Conservation (phyloP, 306 rosid genomes). For the Quercus dentata region DNA sequence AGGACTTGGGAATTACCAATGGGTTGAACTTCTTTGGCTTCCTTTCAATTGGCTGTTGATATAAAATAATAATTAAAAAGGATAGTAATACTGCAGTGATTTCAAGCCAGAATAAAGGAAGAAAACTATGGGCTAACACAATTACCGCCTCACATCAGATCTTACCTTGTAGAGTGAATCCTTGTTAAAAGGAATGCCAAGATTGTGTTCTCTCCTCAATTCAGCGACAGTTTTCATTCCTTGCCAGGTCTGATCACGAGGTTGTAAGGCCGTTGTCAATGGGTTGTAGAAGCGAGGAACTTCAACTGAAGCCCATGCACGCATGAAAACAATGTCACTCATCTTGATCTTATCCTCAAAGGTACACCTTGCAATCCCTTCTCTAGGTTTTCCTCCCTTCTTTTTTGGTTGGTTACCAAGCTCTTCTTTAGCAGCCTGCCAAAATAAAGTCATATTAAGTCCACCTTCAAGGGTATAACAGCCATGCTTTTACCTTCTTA, state of each 20-base stretch:
- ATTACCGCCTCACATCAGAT: slow-evolving; percentile 11
- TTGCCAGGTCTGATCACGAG: slow-evolving; percentile 70
- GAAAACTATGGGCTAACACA: neutral
- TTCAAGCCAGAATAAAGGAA: neutral
- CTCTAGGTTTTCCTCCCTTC: slow-evolving; percentile 72
- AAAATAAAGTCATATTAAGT: slow-evolving; percentile 11
- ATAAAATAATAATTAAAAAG: neutral
- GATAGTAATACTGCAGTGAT: neutral
- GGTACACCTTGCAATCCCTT: slow-evolving; percentile 95
- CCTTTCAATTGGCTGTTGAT: slow-evolving; percentile 73
- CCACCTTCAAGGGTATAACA: neutral
- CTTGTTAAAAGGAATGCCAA: slow-evolving; percentile 72
- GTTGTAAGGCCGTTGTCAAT: slow-evolving; percentile 82
- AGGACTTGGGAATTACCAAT: slow-evolving; percentile 74
- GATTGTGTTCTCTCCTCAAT: slow-evolving; percentile 71
- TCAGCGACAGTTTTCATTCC: slow-evolving; percentile 96
- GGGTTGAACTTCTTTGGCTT: slow-evolving; percentile 73
- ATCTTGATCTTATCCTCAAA: slow-evolving; percentile 96
- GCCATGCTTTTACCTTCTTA: neutral
- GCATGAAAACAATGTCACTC: slow-evolving; percentile 93
- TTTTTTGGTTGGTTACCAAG: slow-evolving; percentile 67
- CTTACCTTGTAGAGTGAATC: slow-evolving; percentile 89
- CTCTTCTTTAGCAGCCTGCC: slow-evolving; percentile 90
- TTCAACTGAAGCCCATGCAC: slow-evolving; percentile 89
- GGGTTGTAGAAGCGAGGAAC: slow-evolving; percentile 81